phyloP scores from a whole-genome alignment of 1,284 basidiomycete species.

The Fomes fomentarius region DNA sequence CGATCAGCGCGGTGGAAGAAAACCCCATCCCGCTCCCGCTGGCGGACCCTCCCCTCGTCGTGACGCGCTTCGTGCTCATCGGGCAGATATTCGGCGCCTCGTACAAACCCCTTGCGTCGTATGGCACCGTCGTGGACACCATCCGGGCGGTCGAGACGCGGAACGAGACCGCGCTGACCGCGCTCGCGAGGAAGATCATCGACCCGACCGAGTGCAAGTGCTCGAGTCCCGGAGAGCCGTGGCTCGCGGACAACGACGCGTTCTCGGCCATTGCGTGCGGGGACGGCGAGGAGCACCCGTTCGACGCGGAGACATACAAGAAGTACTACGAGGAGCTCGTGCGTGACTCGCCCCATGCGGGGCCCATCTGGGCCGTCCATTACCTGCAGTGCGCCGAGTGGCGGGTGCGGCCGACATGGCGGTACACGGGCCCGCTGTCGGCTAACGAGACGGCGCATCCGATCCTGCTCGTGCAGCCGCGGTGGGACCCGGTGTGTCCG shows the following conservation, averaged over 20 bases:
- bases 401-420: constrained; percentile 20
- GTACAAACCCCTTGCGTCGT: constrained; percentile 40
- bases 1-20: constrained; percentile 33
- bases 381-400: constrained; percentile 19
- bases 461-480: constrained; percentile 19
- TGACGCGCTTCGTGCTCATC: constrained; percentile 22
- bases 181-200: constrained; percentile 23
- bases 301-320: constrained; percentile 1
- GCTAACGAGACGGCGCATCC: constrained; percentile 31
- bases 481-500: constrained; percentile 24
- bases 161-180: constrained; percentile 36
- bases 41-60: constrained; percentile 19
- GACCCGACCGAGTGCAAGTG: constrained; percentile 33
- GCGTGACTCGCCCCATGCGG: constrained; percentile 34
- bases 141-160: constrained; percentile 42
- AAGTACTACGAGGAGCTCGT: constrained; percentile 34
- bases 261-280: constrained; percentile 40
- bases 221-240: constrained; percentile 26
- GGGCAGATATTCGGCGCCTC: constrained; percentile 38
- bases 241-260: constrained; percentile 31
- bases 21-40: constrained; percentile 28
- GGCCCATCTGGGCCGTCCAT: constrained; percentile 18
- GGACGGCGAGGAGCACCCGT: constrained; percentile 39
- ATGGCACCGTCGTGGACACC: constrained; percentile 34
- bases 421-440: constrained; percentile 21